A percentile compares a stretch with the other conserved stretches of the same genome.
These are phyloP conservation scores for Phytopythium kandeliae DNA, from an alignment of 352 stramenopile genomes.

Conservation along the genomic window DNA sequence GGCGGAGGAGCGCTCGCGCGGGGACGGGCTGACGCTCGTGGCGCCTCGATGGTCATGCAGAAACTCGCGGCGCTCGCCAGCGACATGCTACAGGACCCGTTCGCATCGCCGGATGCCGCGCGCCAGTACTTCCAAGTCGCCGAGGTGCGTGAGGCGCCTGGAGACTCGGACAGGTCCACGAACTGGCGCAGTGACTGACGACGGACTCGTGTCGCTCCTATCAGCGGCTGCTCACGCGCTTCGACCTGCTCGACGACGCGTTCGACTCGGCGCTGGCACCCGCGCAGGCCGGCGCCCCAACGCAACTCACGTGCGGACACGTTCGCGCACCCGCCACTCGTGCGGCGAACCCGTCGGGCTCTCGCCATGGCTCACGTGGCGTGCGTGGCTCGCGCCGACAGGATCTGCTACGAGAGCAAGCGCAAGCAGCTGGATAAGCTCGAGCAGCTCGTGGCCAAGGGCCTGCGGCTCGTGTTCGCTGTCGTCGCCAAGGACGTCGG, in stretches of 20 bases:
- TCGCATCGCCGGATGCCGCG: constrained; percentile 50
- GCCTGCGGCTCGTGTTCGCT: constrained; percentile 44
- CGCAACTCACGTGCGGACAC: constrained; percentile 66
- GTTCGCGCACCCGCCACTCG: too few species aligned
- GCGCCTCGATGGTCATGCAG: too few species aligned
- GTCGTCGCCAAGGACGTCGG: constrained; percentile 62
- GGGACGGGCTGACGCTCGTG: too few species aligned
- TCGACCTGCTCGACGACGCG: constrained; percentile 57
- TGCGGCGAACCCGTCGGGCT: too few species aligned
- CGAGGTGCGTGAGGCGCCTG: constrained; percentile 30
- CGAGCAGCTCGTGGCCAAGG: constrained; percentile 37
- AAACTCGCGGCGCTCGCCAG: constrained; percentile 48
- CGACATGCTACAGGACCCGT: constrained; percentile 60
- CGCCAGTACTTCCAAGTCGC: constrained; percentile 59
- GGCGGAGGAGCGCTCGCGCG: too few species aligned
- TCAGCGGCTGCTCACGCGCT: constrained; percentile 50
- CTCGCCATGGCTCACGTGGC: too few species aligned
- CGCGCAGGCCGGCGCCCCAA: constrained; percentile 38
- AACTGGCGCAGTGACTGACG: background rate
- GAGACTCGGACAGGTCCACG: background rate
- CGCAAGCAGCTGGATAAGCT: constrained; percentile 61
- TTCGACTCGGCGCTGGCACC: constrained; percentile 42
- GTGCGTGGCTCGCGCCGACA: constrained; percentile 8
- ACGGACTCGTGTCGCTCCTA: background rate
- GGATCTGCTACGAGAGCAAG: constrained; percentile 77